Conservation (phyloP, 257 asterid genomes). For the Hygrophila difformis region DNA sequence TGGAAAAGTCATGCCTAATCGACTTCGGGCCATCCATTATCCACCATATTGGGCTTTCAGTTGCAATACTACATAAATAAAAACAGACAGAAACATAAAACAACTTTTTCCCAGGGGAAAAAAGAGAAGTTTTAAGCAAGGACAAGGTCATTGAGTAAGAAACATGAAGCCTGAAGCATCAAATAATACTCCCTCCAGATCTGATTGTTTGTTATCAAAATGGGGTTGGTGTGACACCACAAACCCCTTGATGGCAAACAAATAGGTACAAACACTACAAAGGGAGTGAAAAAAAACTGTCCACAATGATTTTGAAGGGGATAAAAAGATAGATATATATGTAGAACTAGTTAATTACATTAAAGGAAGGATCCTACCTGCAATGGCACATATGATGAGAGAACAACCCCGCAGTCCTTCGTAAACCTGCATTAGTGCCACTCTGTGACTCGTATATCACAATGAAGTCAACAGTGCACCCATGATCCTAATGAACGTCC, state of each 20-base stretch:
- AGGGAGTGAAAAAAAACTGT: no score
- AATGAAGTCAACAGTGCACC: constrained; percentile 59
- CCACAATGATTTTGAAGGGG: neutral
- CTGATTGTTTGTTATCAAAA: no score
- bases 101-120: no score
- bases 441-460: constrained; percentile 44
- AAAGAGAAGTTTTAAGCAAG: no score
- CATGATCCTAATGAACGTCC: constrained; percentile 37
- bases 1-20: constrained; percentile 50
- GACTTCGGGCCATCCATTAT: constrained; percentile 60
- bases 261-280: no score
- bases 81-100: constrained; percentile 11
- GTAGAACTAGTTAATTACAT: no score
- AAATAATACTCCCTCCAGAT: no score
- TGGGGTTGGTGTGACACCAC: neutral
- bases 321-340: no score
- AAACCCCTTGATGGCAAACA: no score
- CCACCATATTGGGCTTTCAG: constrained; percentile 82
- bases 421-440: constrained; percentile 26
- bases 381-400: constrained; percentile 65
- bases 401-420: constrained; percentile 28
- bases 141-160: no score
- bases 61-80: constrained; percentile 35
- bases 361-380: constrained; percentile 33
- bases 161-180: constrained; percentile 3